Evolutionary conservation across 2,329 filamentous ascomycete species (phyloP).

Genomic region (Paracorniculantispora psalliotae): DNA sequence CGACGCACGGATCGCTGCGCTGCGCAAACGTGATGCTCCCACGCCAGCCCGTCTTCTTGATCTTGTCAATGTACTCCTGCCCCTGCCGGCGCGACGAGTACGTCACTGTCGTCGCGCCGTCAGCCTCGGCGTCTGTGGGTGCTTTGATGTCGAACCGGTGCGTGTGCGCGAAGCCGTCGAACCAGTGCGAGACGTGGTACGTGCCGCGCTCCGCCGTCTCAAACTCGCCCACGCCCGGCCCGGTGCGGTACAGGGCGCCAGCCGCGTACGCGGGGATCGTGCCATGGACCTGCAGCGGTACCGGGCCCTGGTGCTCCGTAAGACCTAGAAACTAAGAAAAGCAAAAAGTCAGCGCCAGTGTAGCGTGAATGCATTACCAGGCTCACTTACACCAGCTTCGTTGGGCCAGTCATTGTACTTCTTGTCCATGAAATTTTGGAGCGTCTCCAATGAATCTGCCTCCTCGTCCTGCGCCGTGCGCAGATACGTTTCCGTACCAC

Average conservation of each 20-base stretch:
- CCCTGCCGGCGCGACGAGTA: constrained; percentile 61
- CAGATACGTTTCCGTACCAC: constrained; percentile 21
- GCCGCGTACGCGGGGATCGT: constrained; percentile 60
- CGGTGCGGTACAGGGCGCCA: constrained; percentile 65
- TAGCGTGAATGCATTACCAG: not conserved
- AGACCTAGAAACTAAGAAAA: constrained; percentile 53
- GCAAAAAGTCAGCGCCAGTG: not conserved
- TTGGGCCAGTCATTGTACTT: constrained; percentile 43
- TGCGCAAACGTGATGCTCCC: constrained; percentile 57
- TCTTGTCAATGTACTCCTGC: constrained; percentile 37
- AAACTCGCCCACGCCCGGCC: constrained; percentile 57
- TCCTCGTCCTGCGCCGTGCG: constrained; percentile 6
- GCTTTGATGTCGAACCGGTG: constrained; percentile 61
- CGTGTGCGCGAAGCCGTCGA: constrained; percentile 61
- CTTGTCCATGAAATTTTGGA: constrained; percentile 19
- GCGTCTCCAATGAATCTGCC: constrained; percentile 1
- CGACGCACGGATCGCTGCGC: constrained; percentile 62
- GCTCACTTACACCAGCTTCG: constrained; percentile 38
- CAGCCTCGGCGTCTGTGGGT: not conserved
- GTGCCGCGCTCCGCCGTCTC: constrained; percentile 47
- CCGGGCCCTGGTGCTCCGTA: constrained; percentile 54
- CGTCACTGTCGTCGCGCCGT: not conserved
- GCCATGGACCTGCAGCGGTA: constrained; percentile 56
- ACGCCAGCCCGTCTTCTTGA: constrained; percentile 49
- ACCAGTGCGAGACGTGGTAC: constrained; percentile 63